Evolutionary conservation across 2,329 filamentous ascomycete species (phyloP).

Genomic region (Neonectria ditissima): DNA sequence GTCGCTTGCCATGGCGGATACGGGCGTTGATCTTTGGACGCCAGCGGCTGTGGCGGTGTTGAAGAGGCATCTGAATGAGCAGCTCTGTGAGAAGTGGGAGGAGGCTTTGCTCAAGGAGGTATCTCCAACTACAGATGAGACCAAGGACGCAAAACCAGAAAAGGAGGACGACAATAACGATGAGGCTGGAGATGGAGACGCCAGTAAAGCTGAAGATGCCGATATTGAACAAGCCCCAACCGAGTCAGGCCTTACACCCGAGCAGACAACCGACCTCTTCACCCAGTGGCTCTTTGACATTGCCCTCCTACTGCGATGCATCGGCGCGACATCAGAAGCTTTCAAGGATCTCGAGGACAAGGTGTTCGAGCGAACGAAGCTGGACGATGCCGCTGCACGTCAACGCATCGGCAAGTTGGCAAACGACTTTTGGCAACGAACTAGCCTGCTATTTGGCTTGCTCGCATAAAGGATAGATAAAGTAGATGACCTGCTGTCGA

Average conservation of each 20-base stretch:
- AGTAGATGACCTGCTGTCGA: constrained; percentile 4
- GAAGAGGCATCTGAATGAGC: constrained; percentile 67
- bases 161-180: constrained; percentile 1
- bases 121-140: constrained; percentile 31
- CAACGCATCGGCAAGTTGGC: constrained; percentile 72
- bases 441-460: constrained; percentile 83
- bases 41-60: constrained; percentile 71
- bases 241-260: constrained; percentile 19
- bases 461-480: constrained; percentile 59
- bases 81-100: constrained; percentile 64
- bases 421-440: constrained; percentile 85
- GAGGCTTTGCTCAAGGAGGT: constrained; percentile 52
- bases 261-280: constrained; percentile 59
- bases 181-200: constrained; percentile 27
- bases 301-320: constrained; percentile 60
- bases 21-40: constrained; percentile 86
- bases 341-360: constrained; percentile 61
- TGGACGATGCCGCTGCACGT: constrained; percentile 62
- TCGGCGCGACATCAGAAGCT: constrained; percentile 49
- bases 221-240: constrained; percentile 15
- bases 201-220: constrained; percentile 23
- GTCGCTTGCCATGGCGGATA: constrained; percentile 73
- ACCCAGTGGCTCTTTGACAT: constrained; percentile 74
- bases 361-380: constrained; percentile 57
- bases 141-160: constrained; percentile 18